These are phyloP conservation scores for Beauveria asiatica DNA, from an alignment of 2,329 filamentous ascomycete species.

Conservation along the genomic window DNA sequence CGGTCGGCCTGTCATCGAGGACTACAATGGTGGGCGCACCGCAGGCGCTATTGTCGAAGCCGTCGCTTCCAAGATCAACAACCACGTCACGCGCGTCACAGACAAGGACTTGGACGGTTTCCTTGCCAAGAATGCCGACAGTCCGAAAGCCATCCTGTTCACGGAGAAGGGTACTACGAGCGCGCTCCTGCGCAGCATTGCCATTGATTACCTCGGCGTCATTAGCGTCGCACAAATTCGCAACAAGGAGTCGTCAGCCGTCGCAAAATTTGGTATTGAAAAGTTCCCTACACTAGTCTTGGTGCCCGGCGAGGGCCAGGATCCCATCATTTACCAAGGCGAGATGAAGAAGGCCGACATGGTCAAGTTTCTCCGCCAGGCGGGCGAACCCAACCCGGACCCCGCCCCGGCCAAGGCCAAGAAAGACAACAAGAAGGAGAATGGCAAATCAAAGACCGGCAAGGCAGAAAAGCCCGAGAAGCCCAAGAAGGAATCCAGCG, in stretches of 20 bases:
- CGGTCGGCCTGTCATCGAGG: constrained; percentile 69
- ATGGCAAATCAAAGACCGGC: constrained; percentile 31
- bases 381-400: constrained; percentile 70
- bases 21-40: constrained; percentile 76
- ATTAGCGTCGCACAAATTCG: constrained; percentile 76
- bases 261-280: constrained; percentile 65
- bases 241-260: constrained; percentile 64
- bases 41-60: constrained; percentile 85
- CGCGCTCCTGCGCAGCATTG: constrained; percentile 71
- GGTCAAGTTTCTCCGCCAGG: constrained; percentile 73
- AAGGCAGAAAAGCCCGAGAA: constrained; percentile 34
- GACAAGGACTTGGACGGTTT: constrained; percentile 74
- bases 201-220: constrained; percentile 80
- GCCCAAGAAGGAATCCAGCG: constrained; percentile 30
- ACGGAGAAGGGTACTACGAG: constrained; percentile 87
- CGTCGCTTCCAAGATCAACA: constrained; percentile 80
- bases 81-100: constrained; percentile 74
- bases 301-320: constrained; percentile 60
- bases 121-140: constrained; percentile 56
- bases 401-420: constrained; percentile 40
- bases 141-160: constrained; percentile 82
- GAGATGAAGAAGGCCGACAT: constrained; percentile 80
- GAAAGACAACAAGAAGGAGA: constrained; percentile 28
- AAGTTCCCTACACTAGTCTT: constrained; percentile 77
- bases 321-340: constrained; percentile 67